Conservation (phyloP, 306 rosid species). For the Begonia peltatifolia region DNA sequence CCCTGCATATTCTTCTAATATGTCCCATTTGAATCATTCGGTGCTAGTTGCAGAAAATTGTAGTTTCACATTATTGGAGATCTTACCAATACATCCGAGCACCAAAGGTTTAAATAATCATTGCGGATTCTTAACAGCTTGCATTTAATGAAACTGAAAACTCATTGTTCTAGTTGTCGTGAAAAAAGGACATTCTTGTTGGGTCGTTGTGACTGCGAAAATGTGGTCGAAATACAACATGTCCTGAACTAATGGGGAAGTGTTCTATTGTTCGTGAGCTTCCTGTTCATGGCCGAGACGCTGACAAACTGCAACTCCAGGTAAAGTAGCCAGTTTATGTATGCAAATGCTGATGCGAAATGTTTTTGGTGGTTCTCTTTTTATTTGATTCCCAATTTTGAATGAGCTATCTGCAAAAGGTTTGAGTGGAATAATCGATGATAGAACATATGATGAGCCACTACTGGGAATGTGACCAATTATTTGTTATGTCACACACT, state of each 20-base stretch:
- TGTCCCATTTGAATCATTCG: no score
- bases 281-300: conserved; percentile 92
- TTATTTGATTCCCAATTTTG: no score
- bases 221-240: conserved; percentile 67
- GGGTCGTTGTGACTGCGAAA: conserved; percentile 78
- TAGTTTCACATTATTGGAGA: no score
- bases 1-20: neutral
- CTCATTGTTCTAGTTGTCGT: conserved; percentile 8
- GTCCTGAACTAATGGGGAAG: conserved; percentile 79
- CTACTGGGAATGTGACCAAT: no score
- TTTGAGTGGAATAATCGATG: no score
- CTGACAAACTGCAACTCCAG: conserved; percentile 95
- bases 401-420: no score
- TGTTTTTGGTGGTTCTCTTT: no score
- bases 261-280: conserved; percentile 93
- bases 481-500: no score
- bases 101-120: neutral
- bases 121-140: neutral
- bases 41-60: no score
- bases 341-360: no score
- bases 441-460: no score
- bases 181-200: conserved; percentile 83
- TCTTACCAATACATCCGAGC: no score
- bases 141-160: conserved; percentile 5
- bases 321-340: conserved; percentile 29